Base-by-base conservation (phyloP, 208 protist species). In the Crithidia thermophila region DNA sequence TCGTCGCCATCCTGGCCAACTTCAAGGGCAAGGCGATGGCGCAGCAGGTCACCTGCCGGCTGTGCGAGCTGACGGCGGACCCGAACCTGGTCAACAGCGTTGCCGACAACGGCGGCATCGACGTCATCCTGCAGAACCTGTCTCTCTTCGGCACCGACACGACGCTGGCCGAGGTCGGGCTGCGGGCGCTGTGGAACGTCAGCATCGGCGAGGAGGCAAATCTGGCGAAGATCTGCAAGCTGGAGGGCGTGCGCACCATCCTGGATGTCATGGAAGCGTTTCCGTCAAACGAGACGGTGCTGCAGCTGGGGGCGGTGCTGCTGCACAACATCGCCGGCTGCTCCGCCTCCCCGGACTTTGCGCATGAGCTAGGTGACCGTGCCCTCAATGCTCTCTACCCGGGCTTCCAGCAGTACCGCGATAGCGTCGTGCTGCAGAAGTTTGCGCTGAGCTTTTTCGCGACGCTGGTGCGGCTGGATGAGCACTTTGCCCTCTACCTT, bases 121-220 rank as follows among this genome's bases (percentile, higher is more conserved):
- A 67, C 28, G 75, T 83, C 20, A 90, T 96, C 57, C 40, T 94
- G 42, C 49, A 61, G 27, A 87, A 81, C 62, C 50, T 94, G 55
- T 34, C 67, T 0, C 42, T 70, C 18, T 94, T 96, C 55, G 73
- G 56, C 4, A 76, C 79, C 13, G 87, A 94, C 52, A 79, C 83
- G 28, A 73, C 75, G 18, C 78, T 94, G 10, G 67, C 81, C 11
- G 59, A 57, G 30, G 43, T 72, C 33, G 84, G 81, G 18, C 66
- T 96, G 36, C 81, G 85, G 30, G 91, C 88, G 3, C 67, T 96
- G 59, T 96, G 91, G 89, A 92, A 91, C 73, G 47, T 94, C 11
- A 94, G 80, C 51, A 81, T 94, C 39, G 81, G 75, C 1, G 75
- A 92, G 27, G 77, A 81, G 25, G 65, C 70, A 5, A 55, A 72